These are phyloP conservation scores for Talaromyces verruculosus DNA, from an alignment of 2,329 filamentous ascomycete genomes.

Conservation along the genomic window DNA sequence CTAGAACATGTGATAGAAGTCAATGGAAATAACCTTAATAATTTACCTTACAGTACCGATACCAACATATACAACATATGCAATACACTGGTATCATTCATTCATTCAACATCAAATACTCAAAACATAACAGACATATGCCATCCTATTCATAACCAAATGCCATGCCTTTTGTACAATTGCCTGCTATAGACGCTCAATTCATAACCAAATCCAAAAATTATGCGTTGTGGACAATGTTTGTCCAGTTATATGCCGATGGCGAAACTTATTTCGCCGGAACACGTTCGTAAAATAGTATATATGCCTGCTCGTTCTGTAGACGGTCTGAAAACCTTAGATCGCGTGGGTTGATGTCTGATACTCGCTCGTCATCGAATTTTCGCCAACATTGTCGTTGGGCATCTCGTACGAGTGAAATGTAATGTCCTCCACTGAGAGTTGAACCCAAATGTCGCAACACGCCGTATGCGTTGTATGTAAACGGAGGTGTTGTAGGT, in stretches of 20 bases:
- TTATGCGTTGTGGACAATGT: not conserved
- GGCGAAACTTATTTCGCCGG: conserved; percentile 39
- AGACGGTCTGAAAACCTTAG: conserved; percentile 51
- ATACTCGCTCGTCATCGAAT: conserved; percentile 59
- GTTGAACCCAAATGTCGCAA: conserved; percentile 71
- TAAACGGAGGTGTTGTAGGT: conserved; percentile 57
- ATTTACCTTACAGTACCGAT: not conserved
- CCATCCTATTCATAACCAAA: not conserved
- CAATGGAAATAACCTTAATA: not conserved
- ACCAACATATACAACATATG: not conserved
- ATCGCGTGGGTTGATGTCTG: conserved; percentile 58
- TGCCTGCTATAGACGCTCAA: conserved; percentile 16
- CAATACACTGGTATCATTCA: conserved; percentile 14
- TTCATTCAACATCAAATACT: not conserved
- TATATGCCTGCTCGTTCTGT: conserved; percentile 64
- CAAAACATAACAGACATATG: not conserved
- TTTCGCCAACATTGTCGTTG: conserved; percentile 59
- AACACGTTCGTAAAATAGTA: conserved; percentile 62
- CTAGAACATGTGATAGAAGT: not conserved
- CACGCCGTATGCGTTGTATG: conserved; percentile 84
- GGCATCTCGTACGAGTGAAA: conserved; percentile 65
- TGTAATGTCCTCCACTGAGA: conserved; percentile 76
- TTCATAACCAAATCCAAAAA: not conserved
- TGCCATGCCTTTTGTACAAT: conserved; percentile 16
- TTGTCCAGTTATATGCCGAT: not conserved